These are phyloP conservation scores for Bauhinia variegata DNA, from an alignment of 306 rosid genomes.

Conservation along the genomic window DNA sequence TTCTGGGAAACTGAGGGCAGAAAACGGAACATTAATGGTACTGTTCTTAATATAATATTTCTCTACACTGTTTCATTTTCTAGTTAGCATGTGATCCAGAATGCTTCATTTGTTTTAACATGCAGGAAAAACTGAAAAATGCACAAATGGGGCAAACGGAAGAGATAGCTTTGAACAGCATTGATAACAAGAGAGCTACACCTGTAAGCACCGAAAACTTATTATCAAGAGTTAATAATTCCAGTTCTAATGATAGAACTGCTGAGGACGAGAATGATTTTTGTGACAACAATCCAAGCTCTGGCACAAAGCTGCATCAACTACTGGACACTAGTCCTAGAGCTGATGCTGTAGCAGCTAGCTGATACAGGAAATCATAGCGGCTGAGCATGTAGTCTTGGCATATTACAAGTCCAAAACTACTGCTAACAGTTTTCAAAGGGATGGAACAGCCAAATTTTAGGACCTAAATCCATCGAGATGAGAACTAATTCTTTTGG, in stretches of 20 bases:
- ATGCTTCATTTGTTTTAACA: constrained; percentile 9
- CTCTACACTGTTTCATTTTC: background rate
- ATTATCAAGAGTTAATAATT: constrained; percentile 69
- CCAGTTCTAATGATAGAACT: constrained; percentile 56
- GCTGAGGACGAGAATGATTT: constrained; percentile 58
- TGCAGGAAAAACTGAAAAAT: constrained; percentile 75
- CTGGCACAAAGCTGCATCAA: constrained; percentile 86
- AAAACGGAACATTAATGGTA: constrained; percentile 77
- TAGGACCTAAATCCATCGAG: constrained; percentile 48
- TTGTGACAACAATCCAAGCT: constrained; percentile 66
- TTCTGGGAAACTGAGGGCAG: constrained; percentile 72
- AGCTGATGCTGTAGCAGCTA: constrained; percentile 86
- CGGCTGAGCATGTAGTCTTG: constrained; percentile 78
- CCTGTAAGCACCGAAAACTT: constrained; percentile 76
- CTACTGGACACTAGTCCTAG: constrained; percentile 81
- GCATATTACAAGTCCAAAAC: constrained; percentile 93
- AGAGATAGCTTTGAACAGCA: constrained; percentile 50
- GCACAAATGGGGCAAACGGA: constrained; percentile 59
- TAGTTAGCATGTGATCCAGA: constrained; percentile 26
- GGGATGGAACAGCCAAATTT: constrained; percentile 47
- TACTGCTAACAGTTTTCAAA: constrained; percentile 71
- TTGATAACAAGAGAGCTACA: constrained; percentile 56
- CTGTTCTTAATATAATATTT: background rate
- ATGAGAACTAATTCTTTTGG: constrained; percentile 56
- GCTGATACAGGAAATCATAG: constrained; percentile 49